A percentile compares a stretch with the other conserved stretches of the same genome.
Evolutionary conservation across 352 stramenopile genomes (phyloP).

Genomic region (Phytophthora boehmeriae): DNA sequence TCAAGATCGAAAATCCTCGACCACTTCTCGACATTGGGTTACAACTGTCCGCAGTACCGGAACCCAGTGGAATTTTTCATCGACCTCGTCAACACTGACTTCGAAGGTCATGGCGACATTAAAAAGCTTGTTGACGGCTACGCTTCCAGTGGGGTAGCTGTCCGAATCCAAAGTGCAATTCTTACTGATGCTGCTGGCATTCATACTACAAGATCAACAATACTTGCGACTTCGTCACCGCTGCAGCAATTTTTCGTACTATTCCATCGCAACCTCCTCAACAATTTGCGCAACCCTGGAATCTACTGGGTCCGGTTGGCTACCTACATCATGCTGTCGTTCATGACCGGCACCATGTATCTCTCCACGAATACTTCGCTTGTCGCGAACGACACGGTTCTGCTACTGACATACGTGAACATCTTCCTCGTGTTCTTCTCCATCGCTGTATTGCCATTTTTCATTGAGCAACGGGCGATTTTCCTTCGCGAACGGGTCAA

Average conservation of each 20-base stretch:
- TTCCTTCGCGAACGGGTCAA: slow-evolving; percentile 76
- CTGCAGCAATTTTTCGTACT: slow-evolving; percentile 58
- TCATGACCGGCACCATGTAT: slow-evolving; percentile 78
- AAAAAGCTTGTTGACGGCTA: slow-evolving; percentile 19
- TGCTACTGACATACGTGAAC: slow-evolving; percentile 86
- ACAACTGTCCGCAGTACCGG: slow-evolving; percentile 59
- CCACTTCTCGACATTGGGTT: slow-evolving; percentile 56
- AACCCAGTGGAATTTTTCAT: slow-evolving; percentile 69
- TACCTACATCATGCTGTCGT: slow-evolving; percentile 71
- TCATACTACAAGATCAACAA: slow-evolving; percentile 11
- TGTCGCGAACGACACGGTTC: slow-evolving; percentile 40
- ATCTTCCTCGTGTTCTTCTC: slow-evolving; percentile 91
- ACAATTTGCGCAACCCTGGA: slow-evolving; percentile 65
- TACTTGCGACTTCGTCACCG: slow-evolving; percentile 27
- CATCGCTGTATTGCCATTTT: slow-evolving; percentile 79
- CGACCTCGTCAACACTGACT: slow-evolving; percentile 60
- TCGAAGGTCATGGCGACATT: slow-evolving; percentile 34
- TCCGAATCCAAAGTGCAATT: slow-evolving; percentile 15
- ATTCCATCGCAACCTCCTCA: slow-evolving; percentile 57
- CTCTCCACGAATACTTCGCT: slow-evolving; percentile 34
- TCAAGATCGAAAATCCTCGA: slow-evolving; percentile 16
- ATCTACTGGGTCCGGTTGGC: slow-evolving; percentile 77
- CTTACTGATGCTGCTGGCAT: slow-evolving; percentile 7
- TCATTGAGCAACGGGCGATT: slow-evolving; percentile 84
- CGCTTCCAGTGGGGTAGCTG: slow-evolving; percentile 9